phyloP scores from a whole-genome alignment of 805 yeast species.

The Saturnispora saitoi region DNA sequence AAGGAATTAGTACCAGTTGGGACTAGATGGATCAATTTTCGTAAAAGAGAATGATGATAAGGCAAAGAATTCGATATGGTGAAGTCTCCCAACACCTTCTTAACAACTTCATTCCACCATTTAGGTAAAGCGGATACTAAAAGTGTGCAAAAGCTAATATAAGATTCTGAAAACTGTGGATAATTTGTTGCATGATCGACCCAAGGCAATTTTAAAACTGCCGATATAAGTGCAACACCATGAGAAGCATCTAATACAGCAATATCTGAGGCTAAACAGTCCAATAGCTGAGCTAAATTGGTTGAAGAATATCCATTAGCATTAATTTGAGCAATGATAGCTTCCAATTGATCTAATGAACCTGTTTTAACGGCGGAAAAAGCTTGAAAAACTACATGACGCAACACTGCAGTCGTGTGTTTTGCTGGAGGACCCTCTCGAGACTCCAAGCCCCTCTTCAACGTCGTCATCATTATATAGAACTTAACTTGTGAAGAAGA shows the following conservation, averaged over 20 bases:
- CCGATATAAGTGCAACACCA: constrained; percentile 1
- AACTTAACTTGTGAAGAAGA: not conserved
- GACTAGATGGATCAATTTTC: constrained; percentile 56
- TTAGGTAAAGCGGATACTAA: constrained; percentile 80
- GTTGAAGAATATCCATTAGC: constrained; percentile 2
- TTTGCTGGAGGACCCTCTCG: not conserved
- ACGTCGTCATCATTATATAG: not conserved
- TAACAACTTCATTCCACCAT: constrained; percentile 82
- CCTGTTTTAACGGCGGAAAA: constrained; percentile 2
- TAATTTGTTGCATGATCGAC: constrained; percentile 29
- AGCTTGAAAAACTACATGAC: constrained; percentile 4
- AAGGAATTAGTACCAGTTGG: constrained; percentile 75
- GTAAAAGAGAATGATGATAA: constrained; percentile 58
- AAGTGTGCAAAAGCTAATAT: constrained; percentile 65
- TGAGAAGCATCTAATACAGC: not conserved
- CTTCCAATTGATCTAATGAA: constrained; percentile 4
- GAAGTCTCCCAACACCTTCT: constrained; percentile 59
- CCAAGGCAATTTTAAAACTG: constrained; percentile 64
- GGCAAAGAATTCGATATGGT: constrained; percentile 16
- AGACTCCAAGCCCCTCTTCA: not conserved
- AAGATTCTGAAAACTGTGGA: constrained; percentile 38
- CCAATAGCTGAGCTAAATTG: constrained; percentile 3
- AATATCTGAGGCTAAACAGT: constrained; percentile 1
- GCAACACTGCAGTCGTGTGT: constrained; percentile 1
- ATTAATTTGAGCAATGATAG: constrained; percentile 2